phyloP scores from a whole-genome alignment of 83 land plant species.

The Isoetes engelmannii region DNA sequence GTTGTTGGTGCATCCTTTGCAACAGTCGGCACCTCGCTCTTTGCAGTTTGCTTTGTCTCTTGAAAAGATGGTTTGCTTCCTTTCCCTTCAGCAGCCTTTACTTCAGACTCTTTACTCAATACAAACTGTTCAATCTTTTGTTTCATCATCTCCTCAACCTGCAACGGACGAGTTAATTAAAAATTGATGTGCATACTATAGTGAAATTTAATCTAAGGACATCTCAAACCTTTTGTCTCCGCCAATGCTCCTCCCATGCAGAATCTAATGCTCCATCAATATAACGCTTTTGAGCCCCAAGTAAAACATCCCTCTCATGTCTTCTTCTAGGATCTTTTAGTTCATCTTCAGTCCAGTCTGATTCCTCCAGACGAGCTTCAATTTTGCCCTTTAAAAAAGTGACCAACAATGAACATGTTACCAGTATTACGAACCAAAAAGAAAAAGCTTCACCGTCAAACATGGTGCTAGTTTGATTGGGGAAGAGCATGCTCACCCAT shows the following conservation, averaged over 20 bases:
- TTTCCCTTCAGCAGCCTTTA: neutral
- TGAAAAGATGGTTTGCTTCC: neutral
- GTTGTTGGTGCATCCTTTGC: no score
- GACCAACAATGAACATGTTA: no score
- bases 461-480: no score
- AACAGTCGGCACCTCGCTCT: no score
- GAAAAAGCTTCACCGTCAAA: no score
- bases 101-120: neutral
- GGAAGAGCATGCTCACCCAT: no score
- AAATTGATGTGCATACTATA: neutral
- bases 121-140: conserved; percentile 5
- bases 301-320: conserved; percentile 49
- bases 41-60: neutral
- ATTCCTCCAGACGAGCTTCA: conserved; percentile 44
- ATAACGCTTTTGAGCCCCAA: conserved; percentile 53
- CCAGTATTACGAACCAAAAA: no score
- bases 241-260: conserved; percentile 70
- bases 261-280: conserved; percentile 46
- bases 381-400: conserved; percentile 30
- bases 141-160: neutral
- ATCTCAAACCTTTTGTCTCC: conserved; percentile 47
- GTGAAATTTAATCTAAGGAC: neutral
- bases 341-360: conserved; percentile 60
- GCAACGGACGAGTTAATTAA: neutral
- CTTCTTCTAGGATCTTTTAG: conserved; percentile 53